Conservation (phyloP, 2,329 filamentous ascomycete genomes). For the Colletotrichum limetticola region DNA sequence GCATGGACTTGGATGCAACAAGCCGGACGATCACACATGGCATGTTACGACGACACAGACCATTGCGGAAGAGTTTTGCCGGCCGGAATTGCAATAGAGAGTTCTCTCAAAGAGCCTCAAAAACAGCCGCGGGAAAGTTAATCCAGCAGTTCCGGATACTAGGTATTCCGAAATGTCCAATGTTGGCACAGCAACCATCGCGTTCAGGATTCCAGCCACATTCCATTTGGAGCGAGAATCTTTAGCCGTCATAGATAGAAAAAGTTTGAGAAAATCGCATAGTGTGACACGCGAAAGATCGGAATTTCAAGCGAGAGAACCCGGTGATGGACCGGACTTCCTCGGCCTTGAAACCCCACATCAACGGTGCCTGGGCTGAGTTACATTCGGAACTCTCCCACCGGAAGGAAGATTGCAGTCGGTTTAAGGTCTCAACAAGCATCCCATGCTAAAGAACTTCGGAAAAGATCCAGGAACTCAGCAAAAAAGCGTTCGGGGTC, state of each 20-base stretch:
- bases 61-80: neutral
- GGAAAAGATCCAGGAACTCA: neutral
- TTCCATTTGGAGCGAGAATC: too few species aligned
- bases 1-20: neutral
- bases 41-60: neutral
- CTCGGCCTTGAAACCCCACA: neutral
- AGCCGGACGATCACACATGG: neutral
- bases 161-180: too few species aligned
- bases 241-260: too few species aligned
- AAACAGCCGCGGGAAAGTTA: neutral
- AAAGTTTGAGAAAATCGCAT: too few species aligned
- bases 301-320: neutral
- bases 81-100: neutral
- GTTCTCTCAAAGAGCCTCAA: neutral
- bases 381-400: neutral
- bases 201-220: too few species aligned
- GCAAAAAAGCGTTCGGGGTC: neutral
- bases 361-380: too few species aligned
- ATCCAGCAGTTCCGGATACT: neutral
- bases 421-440: neutral
- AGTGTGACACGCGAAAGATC: too few species aligned
- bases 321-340: neutral
- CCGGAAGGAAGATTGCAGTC: neutral
- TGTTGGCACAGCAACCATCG: too few species aligned
- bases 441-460: neutral